These are phyloP conservation scores for Globisporangium rhizosaccharum DNA, from an alignment of 352 stramenopile genomes.

Conservation along the genomic window DNA sequence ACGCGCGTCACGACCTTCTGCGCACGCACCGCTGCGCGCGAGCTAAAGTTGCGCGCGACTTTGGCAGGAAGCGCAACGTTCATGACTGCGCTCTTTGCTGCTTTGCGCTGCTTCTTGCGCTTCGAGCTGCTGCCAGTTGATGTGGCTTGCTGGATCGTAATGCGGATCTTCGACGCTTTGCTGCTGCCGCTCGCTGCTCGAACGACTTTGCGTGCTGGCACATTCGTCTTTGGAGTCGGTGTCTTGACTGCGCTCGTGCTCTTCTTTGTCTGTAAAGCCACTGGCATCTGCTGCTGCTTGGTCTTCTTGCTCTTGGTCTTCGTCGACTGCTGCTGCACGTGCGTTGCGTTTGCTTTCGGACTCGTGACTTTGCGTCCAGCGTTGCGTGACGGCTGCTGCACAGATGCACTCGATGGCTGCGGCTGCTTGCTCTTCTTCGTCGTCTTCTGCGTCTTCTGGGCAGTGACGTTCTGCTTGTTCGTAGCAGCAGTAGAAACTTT, in stretches of 20 bases:
- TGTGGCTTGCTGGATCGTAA: slow-evolving; percentile 23
- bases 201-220: slow-evolving; percentile 15
- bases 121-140: slow-evolving; percentile 16
- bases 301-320: slow-evolving; percentile 2
- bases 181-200: slow-evolving; percentile 14
- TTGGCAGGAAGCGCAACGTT: slow-evolving; percentile 13
- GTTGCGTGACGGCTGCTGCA: slow-evolving; percentile 15
- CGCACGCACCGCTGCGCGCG: slow-evolving; percentile 1
- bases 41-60: slow-evolving; percentile 10
- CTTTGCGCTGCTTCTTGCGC: slow-evolving; percentile 19
- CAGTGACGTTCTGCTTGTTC: not conserved
- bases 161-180: slow-evolving; percentile 31
- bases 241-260: not conserved
- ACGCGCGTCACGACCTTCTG: slow-evolving; percentile 8
- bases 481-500: not conserved
- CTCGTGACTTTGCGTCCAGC: slow-evolving; percentile 8
- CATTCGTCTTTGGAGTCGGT: not conserved
- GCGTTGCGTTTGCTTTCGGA: slow-evolving; percentile 5
- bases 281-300: slow-evolving; percentile 5
- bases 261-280: too few species aligned
- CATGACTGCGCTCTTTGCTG: slow-evolving; percentile 18
- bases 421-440: slow-evolving; percentile 19
- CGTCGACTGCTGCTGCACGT: slow-evolving; percentile 5
- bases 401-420: not conserved
- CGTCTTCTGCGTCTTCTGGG: not conserved